Evolutionary conservation across 352 stramenopile genomes (phyloP).

Genomic region (Globisporangium heterothallicum): DNA sequence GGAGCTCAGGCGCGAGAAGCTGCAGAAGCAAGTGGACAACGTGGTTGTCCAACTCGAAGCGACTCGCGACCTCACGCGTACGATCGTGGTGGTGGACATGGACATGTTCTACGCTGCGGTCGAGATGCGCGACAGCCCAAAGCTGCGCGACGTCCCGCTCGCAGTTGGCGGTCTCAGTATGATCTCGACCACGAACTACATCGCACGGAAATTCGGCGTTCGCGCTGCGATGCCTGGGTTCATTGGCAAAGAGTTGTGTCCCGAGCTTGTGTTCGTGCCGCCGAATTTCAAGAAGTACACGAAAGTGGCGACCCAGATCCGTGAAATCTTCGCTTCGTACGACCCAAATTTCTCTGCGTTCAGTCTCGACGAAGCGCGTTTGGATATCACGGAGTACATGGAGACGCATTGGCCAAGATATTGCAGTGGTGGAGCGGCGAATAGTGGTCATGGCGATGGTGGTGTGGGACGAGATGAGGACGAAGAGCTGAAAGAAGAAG

Average conservation of each 20-base stretch:
- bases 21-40: slow-evolving; percentile 39
- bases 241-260: slow-evolving; percentile 93
- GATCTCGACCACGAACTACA: slow-evolving; percentile 96
- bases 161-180: slow-evolving; percentile 91
- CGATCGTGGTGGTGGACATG: slow-evolving; percentile 93
- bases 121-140: slow-evolving; percentile 90
- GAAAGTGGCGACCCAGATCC: slow-evolving; percentile 65
- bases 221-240: slow-evolving; percentile 95
- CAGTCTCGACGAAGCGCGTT: slow-evolving; percentile 93
- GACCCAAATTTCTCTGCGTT: slow-evolving; percentile 89
- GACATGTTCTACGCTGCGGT: slow-evolving; percentile 97
- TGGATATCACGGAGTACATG: slow-evolving; percentile 92
- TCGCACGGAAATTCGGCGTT: slow-evolving; percentile 91
- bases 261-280: slow-evolving; percentile 90
- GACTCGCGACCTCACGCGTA: slow-evolving; percentile 49
- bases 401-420: slow-evolving; percentile 51
- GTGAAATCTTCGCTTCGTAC: slow-evolving; percentile 88
- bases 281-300: slow-evolving; percentile 91
- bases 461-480: slow-evolving; percentile 10
- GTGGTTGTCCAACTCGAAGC: slow-evolving; percentile 49
- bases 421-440: slow-evolving; percentile 2
- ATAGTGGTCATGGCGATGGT: background rate
- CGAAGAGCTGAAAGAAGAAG: slow-evolving; percentile 7
- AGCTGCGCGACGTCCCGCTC: slow-evolving; percentile 84
- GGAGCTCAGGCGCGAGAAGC: slow-evolving; percentile 16